Base-by-base conservation (phyloP, 2,329 filamentous ascomycete genomes). In the Chrysosporium queenslandicum region DNA sequence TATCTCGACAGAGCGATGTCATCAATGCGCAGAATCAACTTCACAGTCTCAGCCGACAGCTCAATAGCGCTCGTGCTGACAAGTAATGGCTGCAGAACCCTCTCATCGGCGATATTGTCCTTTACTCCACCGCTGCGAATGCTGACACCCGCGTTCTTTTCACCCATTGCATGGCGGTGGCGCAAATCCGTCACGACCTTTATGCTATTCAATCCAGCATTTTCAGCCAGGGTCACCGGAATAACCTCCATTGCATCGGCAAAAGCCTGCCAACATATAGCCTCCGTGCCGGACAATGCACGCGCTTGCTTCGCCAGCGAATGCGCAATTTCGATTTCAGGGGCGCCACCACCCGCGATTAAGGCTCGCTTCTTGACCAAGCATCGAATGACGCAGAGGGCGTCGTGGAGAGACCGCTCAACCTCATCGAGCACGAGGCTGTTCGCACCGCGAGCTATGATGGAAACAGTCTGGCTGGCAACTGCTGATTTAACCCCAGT, bases 311-410 rank as follows among this genome's bases (percentile, higher is more conserved):
- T 85, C 53, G 85, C 82, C 30, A 98, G 80, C 64, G 87, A 80
- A 51, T 92, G 86, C 20, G 92, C 87, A 62, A 98, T 91, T 72
- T 97, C 90, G 63, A 97, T 94, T 72, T 98, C 92, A 23, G 92
- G 87, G 1, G 92, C 92, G 67, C 92, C 92, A 64, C 92, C 92
- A 70, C 92, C 92, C 12, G 94, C 91, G 63, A 98, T 94, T 53
- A 98, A 81, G n/a, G 92, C 92, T 75, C 94, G 94, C 82, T 97
- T 98, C 82, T 98, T 98, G 61, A 98, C 92, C 56, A 98, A 74
- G 67, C 92, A 98, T 62, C 92, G 86, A 62, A 98, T 90, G 47
- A 97, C 92, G 68, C 92, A 98, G 58, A 97, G 88, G 27, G 92
- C 92, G 64, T 98, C 92, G 77, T 98, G 92, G 52, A 98, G 79